Evolutionary conservation across 2,329 filamentous ascomycete species (phyloP).

Genomic region (Arthrobotrys megalospora): DNA sequence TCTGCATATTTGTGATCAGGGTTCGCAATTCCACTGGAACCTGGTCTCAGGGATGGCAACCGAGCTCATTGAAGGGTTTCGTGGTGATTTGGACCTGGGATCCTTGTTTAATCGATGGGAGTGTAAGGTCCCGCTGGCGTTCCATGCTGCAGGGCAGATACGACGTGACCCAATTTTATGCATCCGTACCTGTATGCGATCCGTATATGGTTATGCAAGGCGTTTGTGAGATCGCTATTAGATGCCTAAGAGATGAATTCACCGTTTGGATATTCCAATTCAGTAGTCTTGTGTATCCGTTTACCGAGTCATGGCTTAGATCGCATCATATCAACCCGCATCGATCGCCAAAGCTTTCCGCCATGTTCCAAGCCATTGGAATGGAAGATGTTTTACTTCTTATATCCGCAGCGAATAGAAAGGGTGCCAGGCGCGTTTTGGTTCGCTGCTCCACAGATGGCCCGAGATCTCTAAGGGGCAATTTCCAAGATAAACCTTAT

Average conservation of each 20-base stretch:
- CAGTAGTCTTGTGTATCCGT: slow-evolving; percentile 12
- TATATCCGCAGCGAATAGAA: slow-evolving; percentile 56
- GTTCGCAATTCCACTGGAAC: slow-evolving; percentile 7
- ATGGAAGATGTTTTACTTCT: slow-evolving; percentile 59
- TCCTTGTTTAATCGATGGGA: slow-evolving; percentile 30
- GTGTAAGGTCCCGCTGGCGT: slow-evolving; percentile 40
- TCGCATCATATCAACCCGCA: slow-evolving; percentile 31
- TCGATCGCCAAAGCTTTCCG: slow-evolving; percentile 43
- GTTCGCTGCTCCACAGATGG: slow-evolving; percentile 9
- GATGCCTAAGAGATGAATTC: neutral
- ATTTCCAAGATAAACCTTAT: slow-evolving; percentile 33
- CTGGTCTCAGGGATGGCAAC: slow-evolving; percentile 30
- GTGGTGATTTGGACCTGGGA: slow-evolving; percentile 39
- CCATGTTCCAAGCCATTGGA: slow-evolving; percentile 57
- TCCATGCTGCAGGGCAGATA: slow-evolving; percentile 29
- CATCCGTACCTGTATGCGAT: neutral
- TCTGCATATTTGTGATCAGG: slow-evolving; percentile 17
- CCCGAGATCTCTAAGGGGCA: slow-evolving; percentile 13
- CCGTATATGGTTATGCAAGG: slow-evolving; percentile 4
- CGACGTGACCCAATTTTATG: slow-evolving; percentile 31
- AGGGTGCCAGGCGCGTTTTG: slow-evolving; percentile 16
- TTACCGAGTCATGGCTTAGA: slow-evolving; percentile 23
- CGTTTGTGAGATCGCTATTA: slow-evolving; percentile 20
- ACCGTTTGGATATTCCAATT: slow-evolving; percentile 9
- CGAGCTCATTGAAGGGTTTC: slow-evolving; percentile 31